phyloP scores from a whole-genome alignment of 805 yeast species.

The Ogataea siamensis region DNA sequence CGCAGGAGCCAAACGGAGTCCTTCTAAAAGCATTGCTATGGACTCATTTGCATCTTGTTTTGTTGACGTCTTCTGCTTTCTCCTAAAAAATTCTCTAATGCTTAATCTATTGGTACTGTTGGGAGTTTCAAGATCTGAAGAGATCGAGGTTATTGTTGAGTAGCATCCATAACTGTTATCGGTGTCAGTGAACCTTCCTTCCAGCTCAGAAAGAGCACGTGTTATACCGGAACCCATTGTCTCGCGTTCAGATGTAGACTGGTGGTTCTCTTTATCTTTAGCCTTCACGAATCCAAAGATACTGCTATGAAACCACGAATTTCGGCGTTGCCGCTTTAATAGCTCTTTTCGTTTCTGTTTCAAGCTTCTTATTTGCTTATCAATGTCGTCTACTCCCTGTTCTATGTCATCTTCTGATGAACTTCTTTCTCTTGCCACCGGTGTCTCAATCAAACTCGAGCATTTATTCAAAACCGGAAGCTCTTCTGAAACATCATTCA shows the following conservation, averaged over 20 bases:
- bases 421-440: not conserved
- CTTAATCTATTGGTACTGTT: constrained; percentile 4
- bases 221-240: constrained; percentile 1
- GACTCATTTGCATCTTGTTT: not conserved
- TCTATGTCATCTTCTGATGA: constrained; percentile 6
- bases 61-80: not conserved
- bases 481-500: not conserved
- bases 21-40: not conserved
- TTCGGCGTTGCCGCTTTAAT: constrained; percentile 14
- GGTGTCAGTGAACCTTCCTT: not conserved
- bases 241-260: not conserved
- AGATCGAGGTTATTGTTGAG: constrained; percentile 4
- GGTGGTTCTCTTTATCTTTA: constrained; percentile 1
- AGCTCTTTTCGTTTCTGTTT: constrained; percentile 18
- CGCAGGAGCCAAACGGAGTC: not conserved
- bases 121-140: constrained; percentile 9
- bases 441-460: not conserved
- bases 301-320: constrained; percentile 16
- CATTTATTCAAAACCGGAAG: constrained; percentile 1
- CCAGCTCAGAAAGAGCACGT: constrained; percentile 1
- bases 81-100: constrained; percentile 8
- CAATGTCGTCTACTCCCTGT: constrained; percentile 14
- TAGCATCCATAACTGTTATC: constrained; percentile 3
- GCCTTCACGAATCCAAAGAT: constrained; percentile 7
- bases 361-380: constrained; percentile 13